Base-by-base conservation (phyloP, 164 flowering plant genomes). In the Litsea cubeba region DNA sequence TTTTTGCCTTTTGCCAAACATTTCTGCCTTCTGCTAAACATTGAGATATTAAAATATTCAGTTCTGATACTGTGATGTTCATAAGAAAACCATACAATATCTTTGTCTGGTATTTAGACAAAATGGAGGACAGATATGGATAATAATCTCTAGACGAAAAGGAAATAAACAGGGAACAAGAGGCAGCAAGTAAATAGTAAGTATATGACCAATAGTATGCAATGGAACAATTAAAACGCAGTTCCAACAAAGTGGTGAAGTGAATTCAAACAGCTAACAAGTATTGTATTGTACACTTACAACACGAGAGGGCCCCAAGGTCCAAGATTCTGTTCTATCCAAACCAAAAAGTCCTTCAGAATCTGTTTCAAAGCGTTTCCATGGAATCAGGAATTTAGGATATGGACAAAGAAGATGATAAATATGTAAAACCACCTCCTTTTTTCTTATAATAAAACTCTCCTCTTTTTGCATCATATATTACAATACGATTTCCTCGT, bases 301-400 rank as follows among this genome's bases (percentile, higher is more conserved):
- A 92, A 81, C 35, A 86, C 92, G 72, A 92, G 81, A 65, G 97
- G 97, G 79, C 95, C 97, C 97, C 97, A 92, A 69, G 89, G 86
- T 26, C 97, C 97, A 76, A 90, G 91, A 79, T 89, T 85, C 22
- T 82, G 71, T 68, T 90, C 84, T 65, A 92, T 85, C 97, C 97
- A 90, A 74, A 82, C 18, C 71, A 92, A 81, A 72, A 90, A 92
- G 72, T 92, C 89, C 85, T 89, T 90, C 84, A 92, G 71, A 40
- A 87, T 81, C 97, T 92, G 92, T 74, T 81, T 26, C 71, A 54
- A 50, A 40, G 49, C 71, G 51, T 15, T 60, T 50, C 32, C 18
- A 14, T 54, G 60, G 58, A 17, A 72, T 22, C 57, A 51, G 50
- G 22, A 17, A 22, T 67, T 28, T 14, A 54, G 60, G 20, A 54